Percentiles rank a stretch among this genome's conserved stretches.
These are phyloP conservation scores for Allantophomopsis cytisporea DNA, from an alignment of 2,329 filamentous ascomycete genomes.

Conservation along the genomic window DNA sequence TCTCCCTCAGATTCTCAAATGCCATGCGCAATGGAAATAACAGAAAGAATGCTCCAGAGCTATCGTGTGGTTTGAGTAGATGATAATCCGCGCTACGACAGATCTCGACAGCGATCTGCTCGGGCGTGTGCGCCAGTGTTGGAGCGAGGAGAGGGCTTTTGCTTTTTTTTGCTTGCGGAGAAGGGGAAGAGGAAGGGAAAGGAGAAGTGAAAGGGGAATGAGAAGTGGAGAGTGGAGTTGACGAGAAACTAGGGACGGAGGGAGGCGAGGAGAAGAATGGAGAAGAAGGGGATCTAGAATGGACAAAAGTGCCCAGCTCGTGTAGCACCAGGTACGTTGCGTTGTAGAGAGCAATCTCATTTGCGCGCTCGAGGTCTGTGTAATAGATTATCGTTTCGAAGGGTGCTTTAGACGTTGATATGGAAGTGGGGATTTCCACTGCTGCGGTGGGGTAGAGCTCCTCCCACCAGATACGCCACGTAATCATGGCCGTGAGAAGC, in stretches of 20 bases:
- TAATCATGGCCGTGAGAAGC: no score
- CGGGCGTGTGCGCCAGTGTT: no score
- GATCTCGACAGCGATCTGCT: neutral
- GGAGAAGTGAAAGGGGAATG: no score
- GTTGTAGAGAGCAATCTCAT: slow-evolving; percentile 2
- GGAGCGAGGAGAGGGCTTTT: neutral
- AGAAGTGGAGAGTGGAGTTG: no score
- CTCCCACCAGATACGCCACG: no score
- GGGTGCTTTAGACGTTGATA: neutral
- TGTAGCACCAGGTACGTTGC: neutral
- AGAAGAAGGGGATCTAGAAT: neutral
- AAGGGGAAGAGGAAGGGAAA: no score
- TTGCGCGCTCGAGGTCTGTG: neutral
- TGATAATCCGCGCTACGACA: neutral
- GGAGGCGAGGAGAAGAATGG: no score
- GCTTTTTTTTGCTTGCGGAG: neutral
- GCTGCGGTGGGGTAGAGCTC: no score
- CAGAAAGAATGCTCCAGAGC: neutral
- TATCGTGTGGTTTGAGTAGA: neutral
- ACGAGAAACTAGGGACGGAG: neutral
- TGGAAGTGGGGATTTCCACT: no score
- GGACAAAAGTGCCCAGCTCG: neutral
- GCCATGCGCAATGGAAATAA: neutral
- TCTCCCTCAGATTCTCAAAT: neutral
- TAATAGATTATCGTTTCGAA: slow-evolving; percentile 1